Evolutionary conservation across 768 basidiomycete species (phyloP).

Genomic region (Xanthoconium stramineum): DNA sequence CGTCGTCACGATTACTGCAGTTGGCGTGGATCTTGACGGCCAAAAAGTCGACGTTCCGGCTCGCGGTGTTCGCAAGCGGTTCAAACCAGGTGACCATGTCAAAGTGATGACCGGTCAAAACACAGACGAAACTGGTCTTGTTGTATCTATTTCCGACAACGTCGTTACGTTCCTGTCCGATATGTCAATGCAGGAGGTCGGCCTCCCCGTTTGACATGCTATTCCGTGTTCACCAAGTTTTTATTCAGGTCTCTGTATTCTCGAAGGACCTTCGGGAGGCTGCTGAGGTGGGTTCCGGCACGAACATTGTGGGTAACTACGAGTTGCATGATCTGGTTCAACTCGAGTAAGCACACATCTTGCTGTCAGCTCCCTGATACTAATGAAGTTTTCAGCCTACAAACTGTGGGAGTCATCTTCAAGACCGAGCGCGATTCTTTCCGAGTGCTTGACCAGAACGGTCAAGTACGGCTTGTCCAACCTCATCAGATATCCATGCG

Average conservation of each 20-base stretch:
- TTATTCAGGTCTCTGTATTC: slow-evolving; percentile 84
- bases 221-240: slow-evolving; percentile 3
- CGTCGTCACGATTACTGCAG: slow-evolving; percentile 77
- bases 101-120: slow-evolving; percentile 98
- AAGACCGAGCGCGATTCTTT: slow-evolving; percentile 95
- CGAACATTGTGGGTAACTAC: slow-evolving; percentile 88
- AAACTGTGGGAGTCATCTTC: slow-evolving; percentile 96
- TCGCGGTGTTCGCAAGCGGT: slow-evolving; percentile 87
- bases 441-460: slow-evolving; percentile 93
- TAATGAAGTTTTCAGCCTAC: slow-evolving; percentile 50
- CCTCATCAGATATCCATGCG: slow-evolving; percentile 95
- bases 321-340: slow-evolving; percentile 96
- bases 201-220: slow-evolving; percentile 4
- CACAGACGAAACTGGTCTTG: slow-evolving; percentile 92
- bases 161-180: slow-evolving; percentile 97
- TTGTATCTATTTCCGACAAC: slow-evolving; percentile 86
- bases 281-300: slow-evolving; percentile 92
- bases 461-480: slow-evolving; percentile 82
- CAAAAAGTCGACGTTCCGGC: slow-evolving; percentile 85
- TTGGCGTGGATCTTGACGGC: slow-evolving; percentile 80
- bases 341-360: slow-evolving; percentile 69
- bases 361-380: neutral
- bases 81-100: slow-evolving; percentile 97
- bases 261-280: slow-evolving; percentile 96
- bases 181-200: slow-evolving; percentile 92